Evolutionary conservation across 2,329 filamentous ascomycete genomes (phyloP).

Genomic region (Phyllosticta paracitricarpa): DNA sequence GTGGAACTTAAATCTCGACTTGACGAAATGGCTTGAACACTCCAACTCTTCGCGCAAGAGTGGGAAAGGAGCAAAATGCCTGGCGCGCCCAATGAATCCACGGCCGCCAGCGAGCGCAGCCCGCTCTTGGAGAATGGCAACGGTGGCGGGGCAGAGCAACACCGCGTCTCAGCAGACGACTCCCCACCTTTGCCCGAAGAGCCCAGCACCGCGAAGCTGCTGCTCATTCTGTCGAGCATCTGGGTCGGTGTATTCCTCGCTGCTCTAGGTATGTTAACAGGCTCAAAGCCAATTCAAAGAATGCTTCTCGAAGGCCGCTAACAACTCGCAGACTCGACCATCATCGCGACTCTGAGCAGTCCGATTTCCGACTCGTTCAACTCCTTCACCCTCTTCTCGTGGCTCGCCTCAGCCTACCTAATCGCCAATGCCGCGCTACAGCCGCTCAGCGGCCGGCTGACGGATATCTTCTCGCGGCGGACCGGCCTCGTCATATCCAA

Average conservation of each 20-base stretch:
- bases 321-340: slow-evolving; percentile 52
- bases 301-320: slow-evolving; percentile 1
- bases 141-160: slow-evolving; percentile 2
- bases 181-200: slow-evolving; percentile 23
- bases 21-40: background rate
- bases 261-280: slow-evolving; percentile 35
- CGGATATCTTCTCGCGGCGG: slow-evolving; percentile 77
- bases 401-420: slow-evolving; percentile 80
- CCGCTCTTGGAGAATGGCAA: slow-evolving; percentile 2
- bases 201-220: slow-evolving; percentile 35
- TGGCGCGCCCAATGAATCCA: background rate
- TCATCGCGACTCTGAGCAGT: slow-evolving; percentile 75
- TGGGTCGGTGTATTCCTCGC: slow-evolving; percentile 48
- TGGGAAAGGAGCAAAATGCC: background rate
- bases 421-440: slow-evolving; percentile 83
- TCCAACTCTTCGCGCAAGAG: background rate
- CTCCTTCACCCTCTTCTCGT: slow-evolving; percentile 71
- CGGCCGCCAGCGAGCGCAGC: slow-evolving; percentile 6
- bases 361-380: slow-evolving; percentile 78
- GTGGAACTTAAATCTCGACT: background rate
- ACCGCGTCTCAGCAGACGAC: background rate
- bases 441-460: slow-evolving; percentile 73
- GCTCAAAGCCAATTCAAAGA: background rate
- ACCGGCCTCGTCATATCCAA: slow-evolving; percentile 73
- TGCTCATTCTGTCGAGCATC: slow-evolving; percentile 39